Evolutionary conservation across 2,329 filamentous ascomycete species (phyloP), one percentile per base, ranked within the genome.

Genomic region (Ophiocordyceps australis): DNA sequence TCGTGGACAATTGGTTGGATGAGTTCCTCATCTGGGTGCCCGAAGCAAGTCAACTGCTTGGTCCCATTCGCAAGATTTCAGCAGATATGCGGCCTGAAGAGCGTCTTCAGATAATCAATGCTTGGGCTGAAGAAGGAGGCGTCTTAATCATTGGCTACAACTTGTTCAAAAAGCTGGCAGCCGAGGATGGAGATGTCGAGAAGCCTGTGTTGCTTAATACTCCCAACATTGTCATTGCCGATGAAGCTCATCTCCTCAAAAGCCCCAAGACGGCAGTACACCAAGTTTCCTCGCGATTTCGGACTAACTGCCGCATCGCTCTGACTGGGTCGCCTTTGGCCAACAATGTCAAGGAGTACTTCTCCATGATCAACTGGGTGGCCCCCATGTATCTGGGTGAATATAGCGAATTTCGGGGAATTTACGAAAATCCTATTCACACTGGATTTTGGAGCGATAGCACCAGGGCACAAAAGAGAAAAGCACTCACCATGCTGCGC

Each of bases 351-450:
- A 55, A 65, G 16, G 85, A 94, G 38, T 92, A 92, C 41, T 82
- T 74, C 41, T 55, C 72, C n/a, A 80, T 92, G 68, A 75, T 93
- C 30, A 66, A 85, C 34, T 93, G 82, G 81, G 71, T 89, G 26
- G 74, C 80, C 2, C 78, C 79, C 0, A 69, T 68, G 14, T 93
- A 80, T 42, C 58, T 93, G 3, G 82, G 81, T 1, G 59, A 65
- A 4, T 48, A 61, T 8, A 39, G 48, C 1, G 74, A 85, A 39
- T 94, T 94, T 45, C 62, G 58, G 13, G 44, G 57, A 1, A 64
- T 72, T n/a, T 93, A 76, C 41, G 64, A 70, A 5, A 61, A 59
- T 4, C 79, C 80, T 0, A 93, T 94, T 34, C 59, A 74, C 28
- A 52, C 63, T 9, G 85, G 85, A 2, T 58, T 85, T 2, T 76